Base-by-base conservation (phyloP, 495 filamentous ascomycete species). In the Penicillium daleae region DNA sequence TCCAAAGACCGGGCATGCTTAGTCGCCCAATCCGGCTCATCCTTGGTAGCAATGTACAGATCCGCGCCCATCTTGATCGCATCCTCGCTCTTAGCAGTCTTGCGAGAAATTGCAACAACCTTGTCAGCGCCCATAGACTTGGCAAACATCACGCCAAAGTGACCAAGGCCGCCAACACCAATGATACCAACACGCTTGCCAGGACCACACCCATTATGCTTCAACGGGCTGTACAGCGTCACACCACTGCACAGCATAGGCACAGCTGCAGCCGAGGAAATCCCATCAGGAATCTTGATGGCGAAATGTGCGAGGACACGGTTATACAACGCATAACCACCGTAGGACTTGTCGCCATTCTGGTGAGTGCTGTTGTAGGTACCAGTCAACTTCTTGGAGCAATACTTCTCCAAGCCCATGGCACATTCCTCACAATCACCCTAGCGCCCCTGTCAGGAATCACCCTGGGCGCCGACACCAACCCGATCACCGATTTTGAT, bases 161-260 rank as follows among this genome's bases (percentile, higher is more conserved):
- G 90, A 3, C 92, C 92, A 0, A 97, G 79, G 17, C 92, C 93
- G 42, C 93, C 92, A 44, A 96, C 80, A 29, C 93, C 92, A 54
- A 96, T 82, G 61, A 97, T 90, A 10, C 91, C 93, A 9, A 97
- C 91, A 7, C 75, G 80, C 79, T 93, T 96, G 1, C 91, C 92
- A 0, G 92, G 93, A 0, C 92, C 92, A 57, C 83, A 86, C 24
- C 86, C 86, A 67, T 93, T 89, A 55, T 87, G 80, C 73, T 84
- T 87, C 40, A 97, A 78, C 3, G 93, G 93, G 15, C 83, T 80
- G 75, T 87, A 97, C 8, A 91, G 81, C 0, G 92, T 96, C 13
- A 92, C 82, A 55, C 93, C 93, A 59, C 85, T 92, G 66, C 92
- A 97, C 26, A 96, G 73, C 90, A 97, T 92, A 0, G 92, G 91